Evolutionary conservation across 1,284 basidiomycete genomes (phyloP).

Genomic region (Bjerkandera adusta): DNA sequence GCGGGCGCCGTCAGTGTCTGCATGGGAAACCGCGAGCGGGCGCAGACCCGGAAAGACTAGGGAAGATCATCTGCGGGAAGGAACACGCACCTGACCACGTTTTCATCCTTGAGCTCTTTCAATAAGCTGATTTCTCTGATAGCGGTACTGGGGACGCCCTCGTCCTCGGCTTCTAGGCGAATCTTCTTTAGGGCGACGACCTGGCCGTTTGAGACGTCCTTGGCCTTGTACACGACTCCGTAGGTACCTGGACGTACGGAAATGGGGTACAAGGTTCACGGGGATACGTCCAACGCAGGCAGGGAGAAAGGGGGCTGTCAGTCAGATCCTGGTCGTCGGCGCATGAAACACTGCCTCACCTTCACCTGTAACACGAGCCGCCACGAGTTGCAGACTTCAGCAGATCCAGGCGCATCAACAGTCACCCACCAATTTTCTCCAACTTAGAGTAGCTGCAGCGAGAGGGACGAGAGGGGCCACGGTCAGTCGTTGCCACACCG

Average conservation of each 20-base stretch:
- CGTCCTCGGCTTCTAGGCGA: constrained; percentile 95
- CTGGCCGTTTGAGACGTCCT: constrained; percentile 69
- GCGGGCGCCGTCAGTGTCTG: constrained; percentile 4
- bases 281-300: neutral
- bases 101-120: constrained; percentile 95
- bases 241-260: constrained; percentile 76
- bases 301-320: neutral
- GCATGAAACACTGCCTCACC: constrained; percentile 20
- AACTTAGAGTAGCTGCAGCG: constrained; percentile 36
- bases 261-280: neutral
- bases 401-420: neutral
- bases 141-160: constrained; percentile 96
- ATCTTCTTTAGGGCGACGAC: constrained; percentile 98
- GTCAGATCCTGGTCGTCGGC: neutral
- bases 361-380: constrained; percentile 24
- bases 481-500: constrained; percentile 5
- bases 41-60: constrained; percentile 11
- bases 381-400: neutral
- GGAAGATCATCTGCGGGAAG: constrained; percentile 1
- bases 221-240: constrained; percentile 96
- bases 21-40: constrained; percentile 9
- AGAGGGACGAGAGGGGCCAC: neutral
- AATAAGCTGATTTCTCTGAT: constrained; percentile 97
- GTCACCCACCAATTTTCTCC: constrained; percentile 37
- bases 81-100: constrained; percentile 79